Evolutionary conservation across 75 land plant species (phyloP).

Genomic region (Ceratopteris richardii): DNA sequence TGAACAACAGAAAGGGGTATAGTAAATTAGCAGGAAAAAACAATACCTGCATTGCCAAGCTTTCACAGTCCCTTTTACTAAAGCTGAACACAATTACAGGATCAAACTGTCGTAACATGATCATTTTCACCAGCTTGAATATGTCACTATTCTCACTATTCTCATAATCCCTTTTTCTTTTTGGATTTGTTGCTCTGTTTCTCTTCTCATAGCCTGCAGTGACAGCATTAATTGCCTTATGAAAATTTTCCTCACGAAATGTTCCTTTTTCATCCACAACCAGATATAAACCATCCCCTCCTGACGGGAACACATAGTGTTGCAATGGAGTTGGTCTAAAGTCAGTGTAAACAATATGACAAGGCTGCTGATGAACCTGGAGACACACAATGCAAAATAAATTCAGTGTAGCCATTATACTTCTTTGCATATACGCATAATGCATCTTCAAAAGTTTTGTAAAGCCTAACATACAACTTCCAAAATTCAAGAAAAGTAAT

Average conservation of each 20-base stretch:
- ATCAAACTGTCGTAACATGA: constrained; percentile 84
- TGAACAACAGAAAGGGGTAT: too few species aligned
- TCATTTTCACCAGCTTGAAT: constrained; percentile 97
- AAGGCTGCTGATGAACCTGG: constrained; percentile 97
- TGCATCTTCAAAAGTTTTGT: neutral
- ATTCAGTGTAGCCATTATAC: too few species aligned
- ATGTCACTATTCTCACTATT: constrained; percentile 82
- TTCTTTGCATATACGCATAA: too few species aligned
- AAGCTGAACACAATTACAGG: constrained; percentile 98
- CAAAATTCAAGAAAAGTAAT: neutral
- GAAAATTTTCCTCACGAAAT: constrained; percentile 93
- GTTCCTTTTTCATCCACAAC: constrained; percentile 93
- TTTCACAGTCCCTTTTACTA: constrained; percentile 97
- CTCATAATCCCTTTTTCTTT: constrained; percentile 57
- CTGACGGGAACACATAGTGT: constrained; percentile 91
- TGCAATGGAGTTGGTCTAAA: constrained; percentile 97
- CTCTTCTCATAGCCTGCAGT: constrained; percentile 41
- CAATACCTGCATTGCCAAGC: constrained; percentile 88
- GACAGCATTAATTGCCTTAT: constrained; percentile 92
- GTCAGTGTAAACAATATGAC: constrained; percentile 98
- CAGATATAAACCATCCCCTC: constrained; percentile 82
- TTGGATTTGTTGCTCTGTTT: constrained; percentile 62
- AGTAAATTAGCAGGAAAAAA: too few species aligned
- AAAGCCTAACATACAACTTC: too few species aligned
- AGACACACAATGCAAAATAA: constrained; percentile 2